Evolutionary conservation across 139 green algal species (phyloP), one percentile per base, ranked within the genome.

Genomic region (Chara braunii): DNA sequence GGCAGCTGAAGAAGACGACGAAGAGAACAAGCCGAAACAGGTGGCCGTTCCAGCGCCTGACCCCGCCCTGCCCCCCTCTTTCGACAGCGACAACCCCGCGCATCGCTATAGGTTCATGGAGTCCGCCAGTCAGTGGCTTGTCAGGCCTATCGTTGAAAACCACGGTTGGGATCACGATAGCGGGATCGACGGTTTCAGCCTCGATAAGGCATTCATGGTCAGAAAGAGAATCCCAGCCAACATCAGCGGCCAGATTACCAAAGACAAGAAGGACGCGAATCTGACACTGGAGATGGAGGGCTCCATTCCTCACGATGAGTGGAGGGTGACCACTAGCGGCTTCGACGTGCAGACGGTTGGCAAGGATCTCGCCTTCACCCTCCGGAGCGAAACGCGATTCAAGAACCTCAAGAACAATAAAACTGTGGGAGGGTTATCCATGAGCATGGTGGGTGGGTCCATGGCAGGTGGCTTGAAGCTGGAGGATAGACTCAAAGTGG

Each of bases 21-120:
- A 66, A 37, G 52, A 30, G 9, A 43, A 51, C 12, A 24, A 26
- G 23, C 36, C 18, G 18, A 14, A 31, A 14, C 48, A 78, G 53
- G 72, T 88, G 35, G 70, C 80, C 12, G 75, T 92, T 22, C 75
- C 81, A 1, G 83, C 79, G 43, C 84, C 86, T 3, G 82, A 90
- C 33, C 80, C 85, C 0, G 53, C 73, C 33, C 59, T 93, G 42
- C 80, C 76, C 29, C 86, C 85, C 28, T 76, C 75, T 2, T 93
- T 93, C 75, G 86, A 93, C 79, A 59, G 64, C 29, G 81, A 90
- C 12, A 75, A 60, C 51, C 70, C 53, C 28, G 44, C 40, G 14
- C 78, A 93, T 70, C 81, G 82, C 35, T 93, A 88, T 70, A 74
- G 82, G 51, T 83, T 79, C 73, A 55, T 93, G 31, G 86, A 93